Percentiles rank a stretch among this genome's conserved stretches.
Evolutionary conservation across 148 eudicot genomes (phyloP).

Genomic region (Camellia japonica): DNA sequence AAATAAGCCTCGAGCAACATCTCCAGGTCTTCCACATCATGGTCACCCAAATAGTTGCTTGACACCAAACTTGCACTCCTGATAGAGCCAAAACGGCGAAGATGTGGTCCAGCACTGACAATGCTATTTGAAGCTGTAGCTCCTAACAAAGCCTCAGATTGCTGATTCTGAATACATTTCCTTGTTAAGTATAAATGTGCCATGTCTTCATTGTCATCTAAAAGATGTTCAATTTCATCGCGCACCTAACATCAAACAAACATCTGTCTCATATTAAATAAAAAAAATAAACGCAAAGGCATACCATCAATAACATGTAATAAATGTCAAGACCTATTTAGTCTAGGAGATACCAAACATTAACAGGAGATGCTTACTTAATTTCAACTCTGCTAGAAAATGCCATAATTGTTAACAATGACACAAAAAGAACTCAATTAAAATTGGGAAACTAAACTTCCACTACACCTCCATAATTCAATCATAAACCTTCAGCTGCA

Average conservation of each 20-base stretch:
- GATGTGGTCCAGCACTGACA: slow-evolving; percentile 43
- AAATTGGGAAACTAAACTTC: slow-evolving; percentile 3
- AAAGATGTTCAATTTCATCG: slow-evolving; percentile 97
- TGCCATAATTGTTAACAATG: not conserved
- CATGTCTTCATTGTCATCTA: slow-evolving; percentile 98
- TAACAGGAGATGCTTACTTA: not conserved
- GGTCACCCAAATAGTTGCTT: slow-evolving; percentile 51
- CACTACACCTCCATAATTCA: not conserved
- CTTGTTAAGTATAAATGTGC: slow-evolving; percentile 88
- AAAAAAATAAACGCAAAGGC: not conserved
- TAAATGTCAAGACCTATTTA: not conserved
- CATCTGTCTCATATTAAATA: not conserved
- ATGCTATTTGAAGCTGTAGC: slow-evolving; percentile 48
- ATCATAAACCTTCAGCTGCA: not conserved
- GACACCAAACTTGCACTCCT: slow-evolving; percentile 76
- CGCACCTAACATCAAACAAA: slow-evolving; percentile 55
- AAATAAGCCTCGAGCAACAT: slow-evolving; percentile 95
- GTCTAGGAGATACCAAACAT: slow-evolving; percentile 1
- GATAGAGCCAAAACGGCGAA: slow-evolving; percentile 59
- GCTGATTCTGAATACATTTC: slow-evolving; percentile 79
- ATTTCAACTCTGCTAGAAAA: not conserved
- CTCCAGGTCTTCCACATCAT: slow-evolving; percentile 92
- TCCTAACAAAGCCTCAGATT: slow-evolving; percentile 58
- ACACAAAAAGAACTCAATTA: not conserved
- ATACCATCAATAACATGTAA: not conserved